Base-by-base conservation (phyloP, 2,329 filamentous ascomycete species). In the Domatiomyces catenatus region DNA sequence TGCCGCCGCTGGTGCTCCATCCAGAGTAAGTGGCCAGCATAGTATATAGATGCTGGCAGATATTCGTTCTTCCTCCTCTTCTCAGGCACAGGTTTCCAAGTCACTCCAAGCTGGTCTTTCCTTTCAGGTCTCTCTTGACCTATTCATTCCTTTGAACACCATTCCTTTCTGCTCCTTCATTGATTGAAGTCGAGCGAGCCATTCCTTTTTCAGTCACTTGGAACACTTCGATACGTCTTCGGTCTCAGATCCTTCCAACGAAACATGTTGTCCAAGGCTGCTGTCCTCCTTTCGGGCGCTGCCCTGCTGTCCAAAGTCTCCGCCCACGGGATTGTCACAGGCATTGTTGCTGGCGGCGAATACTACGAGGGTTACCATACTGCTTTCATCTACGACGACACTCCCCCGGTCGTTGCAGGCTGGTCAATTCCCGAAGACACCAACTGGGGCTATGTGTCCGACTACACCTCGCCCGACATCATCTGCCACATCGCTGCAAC, bases 401-500 rank as follows among this genome's bases (percentile, higher is more conserved):
- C 1, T 17, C 47, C 28, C 28, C 39, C 32, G 3, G 8, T 18
- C 8, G 19, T 42, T 20, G 8, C 39, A 12, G 32, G 10, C 4
- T 49, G 32, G 26, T 42, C 32, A n/a, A 26, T 26, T 19, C 43
- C 18, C 10, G 12, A 45, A 59, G 57, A 71, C 44, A 58, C 66
- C 47, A 58, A 55, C 50, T 68, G 64, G 54, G 75, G 75, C 32
- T 79, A 71, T 60, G 66, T 80, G 48, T 62, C 69, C 12, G 64
- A 65, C 51, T 79, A 75, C 64, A 60, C 63, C 18, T 61, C 62
- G 28, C 52, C 69, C 32, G 70, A 80, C 59, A 79, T 81, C 55
- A 76, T 79, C 65, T 82, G 78, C 69, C 80, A 84, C 70, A 70
- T 70, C 62, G 65, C 66, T 46, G 77, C 73, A 26, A 68, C 69